These are phyloP conservation scores for Elsinoe perseae DNA, from an alignment of 2,329 filamentous ascomycete genomes.

Conservation along the genomic window DNA sequence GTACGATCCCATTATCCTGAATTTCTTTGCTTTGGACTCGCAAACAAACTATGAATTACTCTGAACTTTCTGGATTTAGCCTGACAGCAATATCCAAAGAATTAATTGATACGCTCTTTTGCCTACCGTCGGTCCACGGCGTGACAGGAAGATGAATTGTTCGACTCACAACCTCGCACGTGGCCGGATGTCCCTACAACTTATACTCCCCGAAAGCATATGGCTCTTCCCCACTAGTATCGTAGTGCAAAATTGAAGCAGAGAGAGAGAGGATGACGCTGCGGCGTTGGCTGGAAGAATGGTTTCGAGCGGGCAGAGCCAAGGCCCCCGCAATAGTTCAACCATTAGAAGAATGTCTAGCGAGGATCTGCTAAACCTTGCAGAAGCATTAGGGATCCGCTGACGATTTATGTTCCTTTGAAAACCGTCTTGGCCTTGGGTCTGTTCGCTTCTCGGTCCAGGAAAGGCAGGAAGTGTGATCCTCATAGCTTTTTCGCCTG, in stretches of 20 bases:
- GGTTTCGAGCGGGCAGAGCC: not conserved
- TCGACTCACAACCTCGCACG: constrained; percentile 3
- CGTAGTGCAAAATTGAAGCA: not conserved
- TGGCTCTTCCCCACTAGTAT: not conserved
- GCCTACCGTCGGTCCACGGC: constrained; percentile 3
- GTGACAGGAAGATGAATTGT: not conserved
- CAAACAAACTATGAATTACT: not conserved
- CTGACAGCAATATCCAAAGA: not conserved
- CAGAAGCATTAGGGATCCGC: not conserved
- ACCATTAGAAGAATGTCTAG: not conserved
- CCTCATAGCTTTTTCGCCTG: not conserved
- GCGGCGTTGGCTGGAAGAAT: not conserved
- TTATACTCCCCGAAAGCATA: not conserved
- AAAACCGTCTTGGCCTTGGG: not conserved
- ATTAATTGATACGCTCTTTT: not conserved
- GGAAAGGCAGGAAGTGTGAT: not conserved
- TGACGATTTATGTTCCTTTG: not conserved
- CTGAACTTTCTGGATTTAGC: not conserved
- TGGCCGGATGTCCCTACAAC: constrained; percentile 7
- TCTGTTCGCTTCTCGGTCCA: not conserved
- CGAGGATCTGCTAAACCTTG: not conserved
- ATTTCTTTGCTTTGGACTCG: not conserved
- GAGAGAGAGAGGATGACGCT: not conserved
- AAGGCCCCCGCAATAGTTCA: not conserved
- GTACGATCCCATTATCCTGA: not conserved